Percentiles rank a stretch among this genome's conserved stretches.
Conservation (phyloP, 495 filamentous ascomycete genomes). For the Lasiosphaeriaceae sp. region DNA sequence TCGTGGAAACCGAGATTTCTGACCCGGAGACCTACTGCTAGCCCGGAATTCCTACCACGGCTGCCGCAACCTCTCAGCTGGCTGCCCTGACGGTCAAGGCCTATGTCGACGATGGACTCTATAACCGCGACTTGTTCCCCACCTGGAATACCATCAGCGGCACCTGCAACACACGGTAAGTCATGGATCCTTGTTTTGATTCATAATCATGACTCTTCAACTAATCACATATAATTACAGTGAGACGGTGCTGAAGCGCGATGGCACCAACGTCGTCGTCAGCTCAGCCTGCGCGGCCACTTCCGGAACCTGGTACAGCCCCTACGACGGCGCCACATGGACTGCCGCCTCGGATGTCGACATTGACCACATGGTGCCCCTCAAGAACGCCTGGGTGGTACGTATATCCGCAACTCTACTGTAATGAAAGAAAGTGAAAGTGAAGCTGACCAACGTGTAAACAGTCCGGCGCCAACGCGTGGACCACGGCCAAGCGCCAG, state of each 20-base stretch:
- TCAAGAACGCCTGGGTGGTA: constrained; percentile 72
- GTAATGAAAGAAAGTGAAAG: not conserved
- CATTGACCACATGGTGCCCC: constrained; percentile 73
- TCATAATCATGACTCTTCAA: no score
- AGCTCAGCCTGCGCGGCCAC: constrained; percentile 52
- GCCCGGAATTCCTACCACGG: constrained; percentile 57
- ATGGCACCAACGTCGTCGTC: constrained; percentile 54
- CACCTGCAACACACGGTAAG: constrained; percentile 50
- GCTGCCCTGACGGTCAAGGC: constrained; percentile 51
- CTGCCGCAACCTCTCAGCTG: constrained; percentile 52
- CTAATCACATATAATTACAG: constrained; percentile 27
- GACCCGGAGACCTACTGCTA: constrained; percentile 2
- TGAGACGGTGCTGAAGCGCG: constrained; percentile 65
- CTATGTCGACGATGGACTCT: constrained; percentile 49
- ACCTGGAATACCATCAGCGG: constrained; percentile 63
- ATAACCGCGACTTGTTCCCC: constrained; percentile 61
- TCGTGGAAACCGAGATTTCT: not conserved
- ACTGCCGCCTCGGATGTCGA: constrained; percentile 61
- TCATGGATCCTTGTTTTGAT: no score
- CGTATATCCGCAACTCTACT: not conserved
- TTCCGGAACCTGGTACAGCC: constrained; percentile 59
- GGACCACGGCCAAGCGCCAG: constrained; percentile 60
- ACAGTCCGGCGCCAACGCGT: constrained; percentile 48
- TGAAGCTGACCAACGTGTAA: not conserved
- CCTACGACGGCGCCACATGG: constrained; percentile 69